phyloP scores from a whole-genome alignment of 2,329 filamentous ascomycete species.

The Fusarium acutatum region DNA sequence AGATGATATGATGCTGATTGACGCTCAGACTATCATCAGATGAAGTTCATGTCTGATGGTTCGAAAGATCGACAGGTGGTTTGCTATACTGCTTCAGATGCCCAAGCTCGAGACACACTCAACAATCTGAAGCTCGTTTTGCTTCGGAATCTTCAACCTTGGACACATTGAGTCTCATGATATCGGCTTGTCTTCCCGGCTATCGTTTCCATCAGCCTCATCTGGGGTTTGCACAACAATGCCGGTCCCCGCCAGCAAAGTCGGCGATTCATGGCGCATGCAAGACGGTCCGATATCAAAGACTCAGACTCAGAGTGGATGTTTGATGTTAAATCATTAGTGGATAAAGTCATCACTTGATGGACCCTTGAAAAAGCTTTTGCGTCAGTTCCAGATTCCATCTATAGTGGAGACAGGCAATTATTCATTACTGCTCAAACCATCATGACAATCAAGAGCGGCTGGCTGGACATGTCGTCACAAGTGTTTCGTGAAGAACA shows the following conservation, averaged over 20 bases:
- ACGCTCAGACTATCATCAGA: background rate
- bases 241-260: conserved; percentile 14
- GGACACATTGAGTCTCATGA: background rate
- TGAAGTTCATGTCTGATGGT: background rate
- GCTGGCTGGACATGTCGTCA: background rate
- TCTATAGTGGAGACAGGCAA: background rate
- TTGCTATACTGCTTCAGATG: conserved; percentile 3
- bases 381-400: conserved; percentile 8
- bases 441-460: background rate
- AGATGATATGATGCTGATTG: background rate
- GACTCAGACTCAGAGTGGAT: conserved; percentile 4
- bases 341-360: conserved; percentile 12
- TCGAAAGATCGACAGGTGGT: conserved; percentile 14
- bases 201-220: background rate
- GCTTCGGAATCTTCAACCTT: background rate
- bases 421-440: background rate
- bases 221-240: conserved; percentile 6
- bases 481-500: background rate
- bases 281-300: conserved; percentile 34
- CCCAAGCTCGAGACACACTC: background rate
- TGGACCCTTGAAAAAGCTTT: conserved; percentile 13
- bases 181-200: background rate
- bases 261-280: conserved; percentile 1
- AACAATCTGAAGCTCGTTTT: conserved; percentile 16
- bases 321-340: conserved; percentile 19